phyloP scores from a whole-genome alignment of 2,329 filamentous ascomycete genomes.

The Curvularia hawaiiensis region DNA sequence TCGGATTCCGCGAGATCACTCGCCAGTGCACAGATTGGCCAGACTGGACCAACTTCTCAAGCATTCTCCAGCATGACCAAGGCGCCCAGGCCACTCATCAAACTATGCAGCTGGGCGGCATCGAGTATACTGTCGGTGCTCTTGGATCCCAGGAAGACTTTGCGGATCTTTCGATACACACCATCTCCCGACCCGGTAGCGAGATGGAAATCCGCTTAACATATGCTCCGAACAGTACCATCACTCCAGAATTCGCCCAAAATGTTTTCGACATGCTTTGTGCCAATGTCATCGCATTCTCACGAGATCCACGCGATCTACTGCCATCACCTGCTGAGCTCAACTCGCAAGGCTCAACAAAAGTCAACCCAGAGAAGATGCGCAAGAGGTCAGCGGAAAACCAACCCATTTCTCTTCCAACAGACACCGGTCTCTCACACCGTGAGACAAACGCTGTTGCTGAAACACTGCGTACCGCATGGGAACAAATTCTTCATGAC shows the following conservation, averaged over 20 bases:
- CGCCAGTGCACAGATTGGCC: constrained; percentile 46
- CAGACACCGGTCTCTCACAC: constrained; percentile 33
- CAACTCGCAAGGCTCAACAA: constrained; percentile 31
- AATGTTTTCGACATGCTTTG: constrained; percentile 52
- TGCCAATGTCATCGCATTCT: constrained; percentile 33
- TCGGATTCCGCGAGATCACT: constrained; percentile 43
- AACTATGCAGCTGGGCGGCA: constrained; percentile 54
- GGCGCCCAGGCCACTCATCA: constrained; percentile 45
- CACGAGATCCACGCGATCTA: constrained; percentile 34
- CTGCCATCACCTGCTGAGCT: constrained; percentile 36
- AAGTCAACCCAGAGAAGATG: constrained; percentile 27
- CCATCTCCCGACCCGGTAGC: constrained; percentile 28
- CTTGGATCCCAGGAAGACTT: constrained; percentile 41
- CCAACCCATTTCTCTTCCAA: constrained; percentile 29
- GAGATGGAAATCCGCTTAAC: constrained; percentile 39
- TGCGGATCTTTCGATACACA: constrained; percentile 41
- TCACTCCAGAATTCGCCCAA: constrained; percentile 58
- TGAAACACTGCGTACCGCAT: constrained; percentile 33
- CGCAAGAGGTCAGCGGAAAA: constrained; percentile 35
- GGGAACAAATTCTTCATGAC: constrained; percentile 39
- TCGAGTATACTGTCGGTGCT: constrained; percentile 38
- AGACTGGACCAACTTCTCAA: constrained; percentile 45
- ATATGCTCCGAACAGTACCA: constrained; percentile 49
- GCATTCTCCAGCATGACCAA: constrained; percentile 43
- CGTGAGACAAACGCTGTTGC: constrained; percentile 32